These are phyloP conservation scores for Limnomonas spitsbergensis DNA, from an alignment of 139 green algal species.

Conservation along the genomic window DNA sequence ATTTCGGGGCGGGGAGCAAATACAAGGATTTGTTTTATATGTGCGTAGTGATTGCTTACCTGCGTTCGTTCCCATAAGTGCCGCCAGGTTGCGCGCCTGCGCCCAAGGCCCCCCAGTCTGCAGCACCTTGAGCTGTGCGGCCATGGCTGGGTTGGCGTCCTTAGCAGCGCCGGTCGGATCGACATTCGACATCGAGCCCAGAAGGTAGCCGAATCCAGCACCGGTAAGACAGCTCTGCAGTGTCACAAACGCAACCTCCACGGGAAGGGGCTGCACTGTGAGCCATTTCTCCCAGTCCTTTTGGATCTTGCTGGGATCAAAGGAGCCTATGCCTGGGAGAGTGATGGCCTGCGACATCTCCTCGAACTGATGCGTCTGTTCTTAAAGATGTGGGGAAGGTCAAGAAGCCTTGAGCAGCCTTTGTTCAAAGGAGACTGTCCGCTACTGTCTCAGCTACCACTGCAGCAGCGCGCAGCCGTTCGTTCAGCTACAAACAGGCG, in stretches of 20 bases:
- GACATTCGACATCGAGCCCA: conserved; percentile 62
- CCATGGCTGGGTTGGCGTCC: conserved; percentile 23
- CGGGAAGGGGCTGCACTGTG: conserved; percentile 46
- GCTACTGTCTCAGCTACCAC: too few relatives aligned
- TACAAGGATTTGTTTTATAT: too few relatives aligned
- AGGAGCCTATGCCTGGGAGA: background rate
- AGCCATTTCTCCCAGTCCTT: conserved; percentile 50
- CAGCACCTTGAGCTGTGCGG: conserved; percentile 48
- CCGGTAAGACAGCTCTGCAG: conserved; percentile 45
- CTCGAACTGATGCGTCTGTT: background rate
- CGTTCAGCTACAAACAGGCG: too few relatives aligned
- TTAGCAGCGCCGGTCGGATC: conserved; percentile 31
- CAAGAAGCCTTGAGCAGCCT: too few relatives aligned
- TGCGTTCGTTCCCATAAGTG: conserved; percentile 89
- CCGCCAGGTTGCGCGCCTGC: conserved; percentile 88
- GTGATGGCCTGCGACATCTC: conserved; percentile 11
- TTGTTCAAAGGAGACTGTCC: too few relatives aligned
- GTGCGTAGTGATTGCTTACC: conserved; percentile 22
- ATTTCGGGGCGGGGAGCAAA: too few relatives aligned
- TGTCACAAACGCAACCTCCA: conserved; percentile 55
- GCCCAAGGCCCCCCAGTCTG: conserved; percentile 64
- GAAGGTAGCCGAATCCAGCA: conserved; percentile 64
- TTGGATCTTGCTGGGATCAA: conserved; percentile 7
- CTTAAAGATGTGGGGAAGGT: too few relatives aligned
- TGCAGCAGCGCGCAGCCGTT: too few relatives aligned